Evolutionary conservation across 805 yeast species (phyloP), one percentile per base, ranked within the genome.

Genomic region (Tetrapisispora phaffii): DNA sequence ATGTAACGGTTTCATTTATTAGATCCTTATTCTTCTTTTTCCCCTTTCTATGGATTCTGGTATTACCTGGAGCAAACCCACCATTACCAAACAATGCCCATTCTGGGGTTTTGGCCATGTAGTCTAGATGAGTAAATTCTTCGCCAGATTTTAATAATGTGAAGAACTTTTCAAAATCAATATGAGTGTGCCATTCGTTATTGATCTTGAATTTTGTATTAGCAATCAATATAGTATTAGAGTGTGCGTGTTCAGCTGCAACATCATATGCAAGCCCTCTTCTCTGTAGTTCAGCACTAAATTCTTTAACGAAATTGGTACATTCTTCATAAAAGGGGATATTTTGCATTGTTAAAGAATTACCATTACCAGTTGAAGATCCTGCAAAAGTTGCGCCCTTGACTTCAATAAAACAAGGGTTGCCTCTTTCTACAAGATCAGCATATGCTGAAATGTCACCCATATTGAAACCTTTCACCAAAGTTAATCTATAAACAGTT

Each of bases 381-480:
- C 97, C 97, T 70, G 96, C 87, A 67, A 85, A 88, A 0, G 97
- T 88, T 12, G 95, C 96, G 45, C 97, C 97, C 65, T 88, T 88
- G 48, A 88, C 82, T 64, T 88, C 97, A 47, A 88, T 83, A 55
- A 88, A 85, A 36, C 95, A 81, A 2, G 97, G 97, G 48, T 70
- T 67, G 2, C 88, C 96, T 45, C 79, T 73, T 47, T 74, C 82
- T 17, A 89, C 93, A 72, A 89, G 72, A 58, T 86, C 95, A 0
- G 95, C 96, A 60, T 88, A 88, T 9, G 90, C 85, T 21, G 72
- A 72, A 24, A 81, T 75, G 50, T 85, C 94, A 43, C 72, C 77
- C 82, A 86, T 85, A 56, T 88, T 88, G 70, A 89, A 89, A 2
- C 95, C 96, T 62, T 89, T 89, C 34, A 88, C 97, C 46, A 88